A percentile compares a stretch with the other conserved stretches of the same genome.
phyloP scores from a whole-genome alignment of 352 stramenopile species.

The Thraustochytrium striatum region DNA sequence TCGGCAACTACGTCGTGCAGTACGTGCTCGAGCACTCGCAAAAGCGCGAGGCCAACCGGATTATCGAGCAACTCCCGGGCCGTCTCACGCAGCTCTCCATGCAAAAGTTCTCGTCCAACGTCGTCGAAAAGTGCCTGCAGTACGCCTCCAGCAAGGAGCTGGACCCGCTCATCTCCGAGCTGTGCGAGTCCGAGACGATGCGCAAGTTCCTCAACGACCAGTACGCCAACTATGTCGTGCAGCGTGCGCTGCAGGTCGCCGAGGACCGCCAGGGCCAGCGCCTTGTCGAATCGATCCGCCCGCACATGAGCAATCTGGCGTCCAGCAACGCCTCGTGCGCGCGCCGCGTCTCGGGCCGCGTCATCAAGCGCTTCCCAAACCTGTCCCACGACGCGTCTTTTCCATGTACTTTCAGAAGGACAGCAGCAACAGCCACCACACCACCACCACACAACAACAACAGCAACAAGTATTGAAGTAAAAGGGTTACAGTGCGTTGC shows the following conservation, averaged over 20 bases:
- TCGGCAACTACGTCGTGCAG: slow-evolving; percentile 85
- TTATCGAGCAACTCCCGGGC: slow-evolving; percentile 60
- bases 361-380: slow-evolving; percentile 44
- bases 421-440: not conserved
- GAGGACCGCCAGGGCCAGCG: slow-evolving; percentile 85
- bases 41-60: slow-evolving; percentile 32
- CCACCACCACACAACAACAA: not conserved
- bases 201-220: slow-evolving; percentile 57
- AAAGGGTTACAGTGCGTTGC: not conserved
- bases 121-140: slow-evolving; percentile 97
- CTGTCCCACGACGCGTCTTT: slow-evolving; percentile 32
- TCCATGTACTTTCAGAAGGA: slow-evolving; percentile 15
- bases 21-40: slow-evolving; percentile 70
- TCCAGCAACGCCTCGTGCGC: slow-evolving; percentile 40
- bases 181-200: slow-evolving; percentile 59
- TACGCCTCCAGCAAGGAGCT: slow-evolving; percentile 72
- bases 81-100: slow-evolving; percentile 90
- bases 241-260: slow-evolving; percentile 88
- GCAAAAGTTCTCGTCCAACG: slow-evolving; percentile 98
- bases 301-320: slow-evolving; percentile 70
- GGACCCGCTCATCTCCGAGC: slow-evolving; percentile 71
- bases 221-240: slow-evolving; percentile 98
- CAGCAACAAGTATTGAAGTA: not conserved
- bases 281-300: slow-evolving; percentile 91
- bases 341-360: slow-evolving; percentile 21